phyloP scores from a whole-genome alignment of 2,329 filamentous ascomycete species.

The Aspergillus hiratsukae region DNA sequence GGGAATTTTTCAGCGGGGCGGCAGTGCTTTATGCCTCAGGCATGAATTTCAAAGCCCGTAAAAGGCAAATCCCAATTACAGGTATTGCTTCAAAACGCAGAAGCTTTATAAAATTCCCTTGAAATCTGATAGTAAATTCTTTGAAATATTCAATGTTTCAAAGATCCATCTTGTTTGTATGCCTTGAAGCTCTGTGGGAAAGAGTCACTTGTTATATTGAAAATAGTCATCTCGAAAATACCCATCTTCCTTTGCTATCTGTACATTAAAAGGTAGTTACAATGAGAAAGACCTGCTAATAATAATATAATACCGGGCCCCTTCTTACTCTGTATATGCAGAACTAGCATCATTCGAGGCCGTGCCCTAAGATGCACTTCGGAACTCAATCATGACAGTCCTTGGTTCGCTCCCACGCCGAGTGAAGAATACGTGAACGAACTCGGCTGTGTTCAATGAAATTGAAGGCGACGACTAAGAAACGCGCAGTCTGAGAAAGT shows the following conservation, averaged over 20 bases:
- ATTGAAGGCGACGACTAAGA: not conserved
- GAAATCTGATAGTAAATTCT: not conserved
- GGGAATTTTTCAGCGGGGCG: constrained; percentile 20
- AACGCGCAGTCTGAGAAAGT: constrained; percentile 7
- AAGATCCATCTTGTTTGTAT: not conserved
- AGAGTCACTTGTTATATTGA: not conserved
- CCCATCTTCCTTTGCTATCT: not conserved
- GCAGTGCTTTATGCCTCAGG: constrained; percentile 16
- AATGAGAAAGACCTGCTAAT: not conserved
- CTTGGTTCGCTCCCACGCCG: not conserved
- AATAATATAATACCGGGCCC: not conserved
- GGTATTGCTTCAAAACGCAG: not conserved
- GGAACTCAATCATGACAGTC: not conserved
- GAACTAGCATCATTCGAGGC: not conserved
- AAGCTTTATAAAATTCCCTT: not conserved
- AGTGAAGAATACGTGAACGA: not conserved
- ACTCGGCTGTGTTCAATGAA: not conserved
- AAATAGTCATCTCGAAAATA: not conserved
- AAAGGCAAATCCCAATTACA: not conserved
- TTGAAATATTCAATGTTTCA: not conserved
- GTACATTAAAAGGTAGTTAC: not conserved
- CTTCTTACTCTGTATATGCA: not conserved
- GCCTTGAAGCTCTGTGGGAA: not conserved
- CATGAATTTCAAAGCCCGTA: not conserved
- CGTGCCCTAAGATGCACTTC: not conserved